Base-by-base conservation (phyloP, 2,329 filamentous ascomycete genomes). In the Fusarium annulatum region DNA sequence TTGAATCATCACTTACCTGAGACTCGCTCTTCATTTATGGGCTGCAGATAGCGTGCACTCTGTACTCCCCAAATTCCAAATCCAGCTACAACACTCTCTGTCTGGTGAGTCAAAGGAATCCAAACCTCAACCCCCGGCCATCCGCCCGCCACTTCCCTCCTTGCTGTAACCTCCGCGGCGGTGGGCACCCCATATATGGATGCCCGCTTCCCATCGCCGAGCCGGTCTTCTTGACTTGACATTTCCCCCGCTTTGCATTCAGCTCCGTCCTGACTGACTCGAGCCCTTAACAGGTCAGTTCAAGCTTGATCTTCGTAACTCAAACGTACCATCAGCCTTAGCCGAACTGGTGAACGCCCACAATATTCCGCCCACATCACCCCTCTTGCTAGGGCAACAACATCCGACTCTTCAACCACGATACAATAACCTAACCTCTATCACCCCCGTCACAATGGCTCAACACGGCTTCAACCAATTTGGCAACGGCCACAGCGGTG, bases 381-480 rank as follows among this genome's bases (percentile, higher is more conserved):
- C 64, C 66, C 66, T 63, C 65, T 61, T 56, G 64, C 66, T 71
- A 66, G 71, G 73, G 73, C 73, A 71, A 65, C 61, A 77, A 67
- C 67, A 65, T 75, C 69, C 49, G 63, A 71, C 63, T 65, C 55
- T 61, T 69, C 58, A 57, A 56, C 58, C 46, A 53, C 49, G 49
- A 71, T 57, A 70, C 36, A 52, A 49, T 57, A 61, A 62, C 46
- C 34, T 48, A 49, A 62, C 42, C 62, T 57, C 46, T 53, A 64
- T 56, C 56, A 63, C 75, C 72, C 28, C 74, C 57, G 52, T 60
- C 60, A 53, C 76, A 69, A 90, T 90, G 88, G 86, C 88, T 75
- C 87, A 88, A 61, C 87, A 89, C 83, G 82, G 84, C 76, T 90
- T 89, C 81, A 84, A 84, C 79, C 87, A 88, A 74, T 90, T 89